Conservation (phyloP, 108 stramenopile species). For the Nitzschia palea region DNA sequence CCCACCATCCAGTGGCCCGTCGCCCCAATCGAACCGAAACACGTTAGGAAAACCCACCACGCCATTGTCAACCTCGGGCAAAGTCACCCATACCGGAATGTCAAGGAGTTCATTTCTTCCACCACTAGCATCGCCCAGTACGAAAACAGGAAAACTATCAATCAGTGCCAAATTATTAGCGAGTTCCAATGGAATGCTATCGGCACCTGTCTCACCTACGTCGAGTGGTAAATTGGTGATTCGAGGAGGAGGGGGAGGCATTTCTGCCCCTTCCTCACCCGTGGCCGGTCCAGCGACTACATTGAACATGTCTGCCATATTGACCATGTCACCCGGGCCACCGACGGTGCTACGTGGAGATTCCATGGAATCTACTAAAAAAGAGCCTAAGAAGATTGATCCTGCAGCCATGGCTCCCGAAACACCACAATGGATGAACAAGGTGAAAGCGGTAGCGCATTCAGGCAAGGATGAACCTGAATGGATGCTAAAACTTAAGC, state of each 20-base stretch:
- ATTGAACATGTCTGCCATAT: not conserved
- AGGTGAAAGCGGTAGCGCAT: constrained; percentile 13
- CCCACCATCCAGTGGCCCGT: not conserved
- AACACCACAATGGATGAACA: constrained; percentile 12
- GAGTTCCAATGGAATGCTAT: not conserved
- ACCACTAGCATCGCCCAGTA: not conserved
- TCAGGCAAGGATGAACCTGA: constrained; percentile 4
- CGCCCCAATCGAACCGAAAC: not conserved
- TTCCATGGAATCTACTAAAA: not conserved
- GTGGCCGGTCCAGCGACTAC: not conserved
- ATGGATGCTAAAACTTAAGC: constrained; percentile 11
- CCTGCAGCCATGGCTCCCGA: constrained; percentile 10
- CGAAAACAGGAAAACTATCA: not conserved
- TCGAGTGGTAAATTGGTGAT: constrained; percentile 2
- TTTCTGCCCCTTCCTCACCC: constrained; percentile 15
- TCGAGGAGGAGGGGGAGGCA: not conserved
- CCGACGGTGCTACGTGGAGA: not conserved
- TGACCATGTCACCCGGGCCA: not conserved
- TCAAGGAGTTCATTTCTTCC: too few species aligned
- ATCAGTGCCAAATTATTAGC: not conserved
- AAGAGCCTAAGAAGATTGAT: not conserved
- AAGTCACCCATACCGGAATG: too few species aligned
- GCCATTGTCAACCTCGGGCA: not conserved
- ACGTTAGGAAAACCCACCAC: not conserved
- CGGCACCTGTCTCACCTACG: constrained; percentile 10